Evolutionary conservation across 2,329 filamentous ascomycete species (phyloP).

Genomic region (Penicillium sp.): DNA sequence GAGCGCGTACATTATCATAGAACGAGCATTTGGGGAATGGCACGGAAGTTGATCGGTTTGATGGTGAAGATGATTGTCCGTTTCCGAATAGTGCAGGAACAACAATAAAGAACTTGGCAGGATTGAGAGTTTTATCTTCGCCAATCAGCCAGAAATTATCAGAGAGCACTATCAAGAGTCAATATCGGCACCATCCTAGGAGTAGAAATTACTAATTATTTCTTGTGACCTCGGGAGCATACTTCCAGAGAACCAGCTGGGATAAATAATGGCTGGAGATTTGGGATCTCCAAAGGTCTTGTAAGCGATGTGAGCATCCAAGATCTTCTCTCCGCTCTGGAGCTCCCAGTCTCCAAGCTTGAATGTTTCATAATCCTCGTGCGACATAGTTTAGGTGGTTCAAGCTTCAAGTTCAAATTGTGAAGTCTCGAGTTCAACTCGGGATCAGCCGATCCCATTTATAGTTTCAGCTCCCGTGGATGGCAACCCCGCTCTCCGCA

Average conservation of each 20-base stretch:
- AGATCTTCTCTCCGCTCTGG: conserved; percentile 65
- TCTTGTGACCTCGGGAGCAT: conserved; percentile 22
- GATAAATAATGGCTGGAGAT: conserved; percentile 72
- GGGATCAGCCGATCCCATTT: conserved; percentile 2
- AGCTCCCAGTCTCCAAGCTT: conserved; percentile 69
- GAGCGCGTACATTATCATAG: conserved; percentile 72
- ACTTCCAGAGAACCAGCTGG: conserved; percentile 74
- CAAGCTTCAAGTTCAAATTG: neutral
- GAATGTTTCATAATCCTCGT: conserved; percentile 55
- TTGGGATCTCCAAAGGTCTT: conserved; percentile 71
- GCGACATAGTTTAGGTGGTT: conserved; percentile 16
- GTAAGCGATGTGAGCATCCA: conserved; percentile 72
- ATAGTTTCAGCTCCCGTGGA: conserved; percentile 9
- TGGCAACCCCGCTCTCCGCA: conserved; percentile 24
- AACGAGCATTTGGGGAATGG: conserved; percentile 68
- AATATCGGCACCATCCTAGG: too few relatives aligned
- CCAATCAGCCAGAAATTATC: conserved; percentile 79
- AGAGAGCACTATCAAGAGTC: conserved; percentile 55
- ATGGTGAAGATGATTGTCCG: conserved; percentile 69
- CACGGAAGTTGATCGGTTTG: conserved; percentile 58
- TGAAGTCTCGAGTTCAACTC: neutral
- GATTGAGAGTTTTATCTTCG: conserved; percentile 65
- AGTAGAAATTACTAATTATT: too few relatives aligned
- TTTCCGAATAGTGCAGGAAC: conserved; percentile 72
- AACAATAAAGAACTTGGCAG: conserved; percentile 69